A percentile compares a stretch with the other conserved stretches of the same genome.
Evolutionary conservation across 306 rosid species (phyloP).

Genomic region (Leucaena leucocephala): DNA sequence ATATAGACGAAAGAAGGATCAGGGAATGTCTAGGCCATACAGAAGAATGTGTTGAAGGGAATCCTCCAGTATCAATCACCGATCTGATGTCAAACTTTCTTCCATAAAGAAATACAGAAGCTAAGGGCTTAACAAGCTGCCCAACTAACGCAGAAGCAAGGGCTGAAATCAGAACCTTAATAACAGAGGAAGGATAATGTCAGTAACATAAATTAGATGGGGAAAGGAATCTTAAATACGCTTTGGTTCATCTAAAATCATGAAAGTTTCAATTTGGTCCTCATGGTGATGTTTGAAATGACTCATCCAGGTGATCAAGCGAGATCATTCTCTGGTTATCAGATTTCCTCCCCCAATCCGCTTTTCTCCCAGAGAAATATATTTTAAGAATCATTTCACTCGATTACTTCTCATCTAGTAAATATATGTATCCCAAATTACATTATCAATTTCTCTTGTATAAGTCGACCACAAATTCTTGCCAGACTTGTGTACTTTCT

Average conservation of each 20-base stretch:
- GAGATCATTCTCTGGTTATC: background rate
- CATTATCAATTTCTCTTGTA: background rate
- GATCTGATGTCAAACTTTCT: slow-evolving; percentile 70
- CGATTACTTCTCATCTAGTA: background rate
- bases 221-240: background rate
- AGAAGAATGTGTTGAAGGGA: slow-evolving; percentile 93
- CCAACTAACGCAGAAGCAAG: slow-evolving; percentile 67
- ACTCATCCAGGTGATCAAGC: background rate
- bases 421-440: background rate
- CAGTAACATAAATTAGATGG: background rate
- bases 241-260: background rate
- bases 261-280: background rate
- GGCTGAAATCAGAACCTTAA: slow-evolving; percentile 80
- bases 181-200: background rate
- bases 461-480: background rate
- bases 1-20: background rate
- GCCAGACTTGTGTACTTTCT: background rate
- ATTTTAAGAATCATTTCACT: background rate
- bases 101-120: slow-evolving; percentile 68
- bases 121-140: slow-evolving; percentile 79
- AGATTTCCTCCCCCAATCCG: background rate
- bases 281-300: background rate
- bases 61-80: slow-evolving; percentile 74
- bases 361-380: background rate
- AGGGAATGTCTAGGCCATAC: slow-evolving; percentile 49